Conservation (phyloP, 169 alveolate species). For the Miamiensis avidus region DNA sequence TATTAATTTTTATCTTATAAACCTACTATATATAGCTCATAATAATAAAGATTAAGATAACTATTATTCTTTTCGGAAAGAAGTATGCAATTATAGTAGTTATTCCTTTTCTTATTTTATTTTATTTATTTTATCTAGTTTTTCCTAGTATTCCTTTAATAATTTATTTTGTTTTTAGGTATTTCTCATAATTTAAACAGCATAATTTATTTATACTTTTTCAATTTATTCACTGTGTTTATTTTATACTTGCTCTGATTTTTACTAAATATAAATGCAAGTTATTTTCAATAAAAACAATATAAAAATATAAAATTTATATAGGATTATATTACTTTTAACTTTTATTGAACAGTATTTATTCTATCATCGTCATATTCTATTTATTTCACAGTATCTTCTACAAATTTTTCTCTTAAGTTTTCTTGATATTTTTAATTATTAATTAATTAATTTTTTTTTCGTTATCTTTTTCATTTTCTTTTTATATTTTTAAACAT, state of each 20-base stretch:
- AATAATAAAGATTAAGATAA: too few relatives aligned
- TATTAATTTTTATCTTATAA: not conserved
- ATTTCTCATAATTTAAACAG: not conserved
- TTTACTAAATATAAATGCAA: not conserved
- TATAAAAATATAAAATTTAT: too few relatives aligned
- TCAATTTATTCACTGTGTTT: not conserved
- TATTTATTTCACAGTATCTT: not conserved
- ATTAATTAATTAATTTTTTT: too few relatives aligned
- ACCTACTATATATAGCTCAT: not conserved
- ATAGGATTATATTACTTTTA: not conserved
- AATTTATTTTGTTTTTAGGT: too few relatives aligned
- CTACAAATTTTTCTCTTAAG: too few relatives aligned
- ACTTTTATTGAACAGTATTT: too few relatives aligned
- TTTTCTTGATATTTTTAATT: too few relatives aligned
- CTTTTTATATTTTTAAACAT: too few relatives aligned
- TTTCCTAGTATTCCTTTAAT: not conserved
- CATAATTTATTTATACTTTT: not conserved
- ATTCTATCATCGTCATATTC: not conserved
- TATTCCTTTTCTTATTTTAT: not conserved
- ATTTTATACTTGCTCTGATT: not conserved
- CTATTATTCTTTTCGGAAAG: too few relatives aligned
- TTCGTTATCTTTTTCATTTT: too few relatives aligned
- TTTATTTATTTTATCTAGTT: not conserved
- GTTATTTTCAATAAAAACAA: too few relatives aligned
- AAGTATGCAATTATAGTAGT: too few relatives aligned